A percentile compares a stretch with the other conserved stretches of the same genome.
These are phyloP conservation scores for Yamadazyma epiphylla DNA, from an alignment of 1,139 yeast genomes.

Conservation along the genomic window DNA sequence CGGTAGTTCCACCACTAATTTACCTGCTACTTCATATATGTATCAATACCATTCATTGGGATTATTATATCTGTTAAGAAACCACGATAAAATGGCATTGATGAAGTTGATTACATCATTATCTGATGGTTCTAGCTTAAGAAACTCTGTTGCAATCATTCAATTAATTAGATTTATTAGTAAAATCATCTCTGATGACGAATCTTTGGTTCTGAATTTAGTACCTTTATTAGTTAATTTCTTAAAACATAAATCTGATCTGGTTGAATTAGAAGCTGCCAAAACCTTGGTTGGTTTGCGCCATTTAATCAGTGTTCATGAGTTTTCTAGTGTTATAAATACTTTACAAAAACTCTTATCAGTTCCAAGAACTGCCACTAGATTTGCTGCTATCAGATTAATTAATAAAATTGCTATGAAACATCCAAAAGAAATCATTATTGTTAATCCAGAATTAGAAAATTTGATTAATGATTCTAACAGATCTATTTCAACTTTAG, in stretches of 20 bases:
- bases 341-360: constrained; percentile 73
- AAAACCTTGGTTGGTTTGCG: constrained; percentile 70
- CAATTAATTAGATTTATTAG: constrained; percentile 82
- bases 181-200: constrained; percentile 61
- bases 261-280: constrained; percentile 93
- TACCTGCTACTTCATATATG: constrained; percentile 71
- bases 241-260: constrained; percentile 79
- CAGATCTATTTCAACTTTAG: constrained; percentile 96
- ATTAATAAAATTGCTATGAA: constrained; percentile 80
- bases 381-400: constrained; percentile 91
- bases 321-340: constrained; percentile 60
- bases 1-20: constrained; percentile 46
- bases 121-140: constrained; percentile 57
- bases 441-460: constrained; percentile 76
- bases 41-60: constrained; percentile 97
- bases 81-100: constrained; percentile 91
- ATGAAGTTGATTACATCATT: constrained; percentile 85
- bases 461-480: constrained; percentile 81
- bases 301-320: constrained; percentile 55
- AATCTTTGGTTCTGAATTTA: constrained; percentile 50
- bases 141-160: constrained; percentile 73
- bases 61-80: constrained; percentile 78
- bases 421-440: constrained; percentile 74
- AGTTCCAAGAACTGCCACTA: constrained; percentile 87
- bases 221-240: constrained; percentile 66